Conservation (phyloP, 2,329 filamentous ascomycete species). For the Cladophialophora carrionii region DNA sequence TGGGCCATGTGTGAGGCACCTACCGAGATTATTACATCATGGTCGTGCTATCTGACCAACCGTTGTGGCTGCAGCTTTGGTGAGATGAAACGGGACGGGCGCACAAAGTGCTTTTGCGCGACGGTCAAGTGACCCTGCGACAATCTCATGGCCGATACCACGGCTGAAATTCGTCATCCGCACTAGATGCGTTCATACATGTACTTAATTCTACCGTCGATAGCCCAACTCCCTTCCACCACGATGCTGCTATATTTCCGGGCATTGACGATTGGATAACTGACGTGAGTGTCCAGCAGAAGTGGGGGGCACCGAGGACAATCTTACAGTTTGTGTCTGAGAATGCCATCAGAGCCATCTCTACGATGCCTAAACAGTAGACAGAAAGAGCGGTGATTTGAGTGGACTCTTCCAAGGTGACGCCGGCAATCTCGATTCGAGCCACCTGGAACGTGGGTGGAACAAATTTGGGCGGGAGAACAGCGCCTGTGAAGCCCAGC, state of each 20-base stretch:
- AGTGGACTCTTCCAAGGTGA: conserved; percentile 14
- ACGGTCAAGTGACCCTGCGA: conserved; percentile 32
- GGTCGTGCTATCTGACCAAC: conserved; percentile 21
- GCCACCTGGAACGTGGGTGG: conserved; percentile 33
- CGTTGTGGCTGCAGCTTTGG: conserved; percentile 19
- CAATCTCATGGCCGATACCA: conserved; percentile 18
- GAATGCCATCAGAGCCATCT: not conserved
- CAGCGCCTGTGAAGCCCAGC: conserved; percentile 20
- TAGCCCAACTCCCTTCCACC: not conserved
- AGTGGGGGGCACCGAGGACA: not conserved
- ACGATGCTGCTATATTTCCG: not conserved
- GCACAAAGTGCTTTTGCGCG: conserved; percentile 20
- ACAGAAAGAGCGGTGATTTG: conserved; percentile 10
- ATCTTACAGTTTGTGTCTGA: not conserved
- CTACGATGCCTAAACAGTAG: not conserved
- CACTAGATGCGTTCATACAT: not conserved
- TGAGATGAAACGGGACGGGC: conserved; percentile 32
- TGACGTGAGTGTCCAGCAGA: not conserved
- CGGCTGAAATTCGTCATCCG: conserved; percentile 12
- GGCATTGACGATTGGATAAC: not conserved
- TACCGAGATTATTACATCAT: conserved; percentile 36
- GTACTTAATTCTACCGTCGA: not conserved
- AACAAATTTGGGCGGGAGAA: conserved; percentile 26
- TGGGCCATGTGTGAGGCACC: conserved; percentile 16
- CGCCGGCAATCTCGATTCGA: conserved; percentile 34